These are phyloP conservation scores for Colletotrichum nymphaeae DNA, from an alignment of 2,329 filamentous ascomycete species.

Conservation along the genomic window DNA sequence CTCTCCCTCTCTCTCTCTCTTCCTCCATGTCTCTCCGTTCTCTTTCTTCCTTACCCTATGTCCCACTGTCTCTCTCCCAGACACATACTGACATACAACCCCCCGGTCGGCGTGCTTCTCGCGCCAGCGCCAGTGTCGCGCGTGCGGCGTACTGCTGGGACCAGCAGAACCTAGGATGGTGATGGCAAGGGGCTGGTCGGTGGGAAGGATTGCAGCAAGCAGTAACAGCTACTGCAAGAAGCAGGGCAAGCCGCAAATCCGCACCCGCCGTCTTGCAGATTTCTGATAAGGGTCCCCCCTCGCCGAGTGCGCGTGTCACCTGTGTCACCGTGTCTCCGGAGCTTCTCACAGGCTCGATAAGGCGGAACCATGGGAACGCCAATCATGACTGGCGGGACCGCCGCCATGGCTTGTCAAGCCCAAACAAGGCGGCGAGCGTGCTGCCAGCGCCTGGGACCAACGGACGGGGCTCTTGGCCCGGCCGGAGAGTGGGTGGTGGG, in stretches of 20 bases:
- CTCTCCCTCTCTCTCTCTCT: background rate
- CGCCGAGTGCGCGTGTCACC: background rate
- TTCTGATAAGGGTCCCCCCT: constrained; percentile 27
- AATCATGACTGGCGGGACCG: constrained; percentile 28
- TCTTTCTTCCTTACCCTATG: background rate
- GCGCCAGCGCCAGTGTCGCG: background rate
- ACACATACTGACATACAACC: background rate
- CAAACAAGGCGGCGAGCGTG: constrained; percentile 25
- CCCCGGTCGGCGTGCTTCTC: background rate
- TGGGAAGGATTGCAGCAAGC: background rate
- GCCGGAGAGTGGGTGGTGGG: constrained; percentile 16
- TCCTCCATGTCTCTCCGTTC: background rate
- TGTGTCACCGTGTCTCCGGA: background rate
- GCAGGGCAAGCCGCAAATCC: constrained; percentile 31
- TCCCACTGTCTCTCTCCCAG: background rate
- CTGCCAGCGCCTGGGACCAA: constrained; percentile 32
- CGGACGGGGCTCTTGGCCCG: constrained; percentile 18
- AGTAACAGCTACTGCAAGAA: constrained; percentile 5
- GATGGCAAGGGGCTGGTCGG: background rate
- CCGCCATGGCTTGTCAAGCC: constrained; percentile 33
- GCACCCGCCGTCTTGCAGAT: constrained; percentile 32
- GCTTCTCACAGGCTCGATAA: constrained; percentile 27
- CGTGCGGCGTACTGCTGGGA: constrained; percentile 8
- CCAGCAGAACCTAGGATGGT: background rate
- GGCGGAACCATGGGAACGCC: constrained; percentile 16